Base-by-base conservation (phyloP, 805 yeast species). In the Helenozyma rhizophorensis region DNA sequence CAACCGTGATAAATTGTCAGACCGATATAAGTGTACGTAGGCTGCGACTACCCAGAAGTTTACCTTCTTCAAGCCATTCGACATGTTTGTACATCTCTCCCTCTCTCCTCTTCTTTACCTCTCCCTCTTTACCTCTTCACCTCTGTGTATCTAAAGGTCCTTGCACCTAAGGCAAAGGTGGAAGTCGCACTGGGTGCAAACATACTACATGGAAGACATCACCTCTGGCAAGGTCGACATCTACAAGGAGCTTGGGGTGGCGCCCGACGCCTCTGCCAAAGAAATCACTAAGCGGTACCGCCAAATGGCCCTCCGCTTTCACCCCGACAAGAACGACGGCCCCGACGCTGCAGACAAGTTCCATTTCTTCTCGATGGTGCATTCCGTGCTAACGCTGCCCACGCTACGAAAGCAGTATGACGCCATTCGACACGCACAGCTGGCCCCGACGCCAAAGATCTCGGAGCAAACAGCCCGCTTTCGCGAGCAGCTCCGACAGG, bases 231-330 rank as follows among this genome's bases (percentile, higher is more conserved):
- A 33, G 6, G 41, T 51, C 22, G 61, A 62, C 37, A 56, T 74
- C 30, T 75, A 76, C 51, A 45, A 50, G 12, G 67, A 69, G 17
- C 58, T 81, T 2, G 40, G 72, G 6, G 43, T 69, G 3, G 78
- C 38, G 1, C 48, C 51, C 1, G 39, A 40, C 8, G 59, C 65
- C 9, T 24, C 50, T 5, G 23, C 21, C 3, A 32, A 36, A 3
- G 57, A 51, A 9, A 60, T 66, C 15, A 43, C 54, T 25, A 34
- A 50, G 5, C 53, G 51, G 29, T 66, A 61, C 43, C 49, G 70
- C 23, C 44, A 45, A 24, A 42, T 52, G 36, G 72, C 72, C 1
- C 53, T 66, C 14, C 28, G 39, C 14, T 60, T 48, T 38, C 72
- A 67, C 39, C 72, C 72, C 6, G 72, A 67, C 42, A 67, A 65